phyloP scores from a whole-genome alignment of 78 protist genomes.

The Dictyostelium firmibasis region DNA sequence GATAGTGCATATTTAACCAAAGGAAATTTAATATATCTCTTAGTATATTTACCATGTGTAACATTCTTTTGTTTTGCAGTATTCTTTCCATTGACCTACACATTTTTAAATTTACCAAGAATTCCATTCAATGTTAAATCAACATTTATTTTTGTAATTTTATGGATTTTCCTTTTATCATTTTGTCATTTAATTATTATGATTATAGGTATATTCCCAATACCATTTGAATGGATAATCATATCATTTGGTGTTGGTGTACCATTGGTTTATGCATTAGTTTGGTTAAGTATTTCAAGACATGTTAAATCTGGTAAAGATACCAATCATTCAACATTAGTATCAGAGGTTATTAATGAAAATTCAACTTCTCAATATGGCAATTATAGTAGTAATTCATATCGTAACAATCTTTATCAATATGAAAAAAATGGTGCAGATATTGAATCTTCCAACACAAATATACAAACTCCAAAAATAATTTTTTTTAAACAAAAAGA shows the following conservation, averaged over 20 bases:
- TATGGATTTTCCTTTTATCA: constrained; percentile 8
- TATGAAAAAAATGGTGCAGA: background rate
- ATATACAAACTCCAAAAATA: background rate
- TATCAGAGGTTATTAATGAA: background rate
- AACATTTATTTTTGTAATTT: background rate
- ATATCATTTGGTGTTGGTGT: constrained; percentile 65
- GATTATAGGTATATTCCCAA: background rate
- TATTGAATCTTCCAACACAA: background rate
- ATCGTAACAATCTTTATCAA: background rate
- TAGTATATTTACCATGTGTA: constrained; percentile 38
- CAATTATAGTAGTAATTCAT: background rate
- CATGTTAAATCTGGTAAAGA: constrained; percentile 14
- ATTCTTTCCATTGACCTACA: constrained; percentile 21
- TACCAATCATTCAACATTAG: background rate
- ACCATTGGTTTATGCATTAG: constrained; percentile 21
- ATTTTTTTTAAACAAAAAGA: background rate
- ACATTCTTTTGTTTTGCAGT: constrained; percentile 50
- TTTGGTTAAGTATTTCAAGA: constrained; percentile 11
- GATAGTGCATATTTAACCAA: background rate
- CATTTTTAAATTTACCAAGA: constrained; percentile 49
- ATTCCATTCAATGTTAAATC: background rate
- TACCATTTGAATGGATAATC: constrained; percentile 48
- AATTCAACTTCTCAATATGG: background rate
- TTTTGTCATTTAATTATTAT: background rate
- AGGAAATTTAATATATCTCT: background rate